Conservation (phyloP, 1,284 basidiomycete genomes). For the Tilletia caries region DNA sequence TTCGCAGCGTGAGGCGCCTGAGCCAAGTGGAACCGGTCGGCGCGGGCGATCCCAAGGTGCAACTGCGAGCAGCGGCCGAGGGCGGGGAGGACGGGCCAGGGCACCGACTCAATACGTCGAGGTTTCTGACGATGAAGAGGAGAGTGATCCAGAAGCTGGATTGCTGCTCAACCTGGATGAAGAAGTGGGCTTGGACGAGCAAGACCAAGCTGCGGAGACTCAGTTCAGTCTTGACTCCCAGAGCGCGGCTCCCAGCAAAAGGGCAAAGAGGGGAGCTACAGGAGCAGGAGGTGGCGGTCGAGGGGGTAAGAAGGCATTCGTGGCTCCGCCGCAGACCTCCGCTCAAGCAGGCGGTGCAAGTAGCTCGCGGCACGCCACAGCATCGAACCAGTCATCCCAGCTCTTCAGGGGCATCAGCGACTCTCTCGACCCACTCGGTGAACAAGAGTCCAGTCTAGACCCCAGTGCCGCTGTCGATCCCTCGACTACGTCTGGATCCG, state of each 20-base stretch:
- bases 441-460: not conserved
- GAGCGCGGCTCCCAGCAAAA: not conserved
- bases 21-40: not conserved
- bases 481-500: not conserved
- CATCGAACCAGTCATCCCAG: not conserved
- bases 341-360: not conserved
- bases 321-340: not conserved
- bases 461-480: not conserved
- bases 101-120: slow-evolving; percentile 5
- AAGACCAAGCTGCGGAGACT: not conserved
- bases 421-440: not conserved
- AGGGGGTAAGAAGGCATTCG: too few relatives aligned
- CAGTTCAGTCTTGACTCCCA: slow-evolving; percentile 6
- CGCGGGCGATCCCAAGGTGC: not conserved
- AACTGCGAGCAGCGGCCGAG: not conserved
- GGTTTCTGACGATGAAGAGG: slow-evolving; percentile 6
- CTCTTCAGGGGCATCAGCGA: not conserved
- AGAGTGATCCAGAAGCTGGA: slow-evolving; percentile 5
- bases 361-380: not conserved
- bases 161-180: slow-evolving; percentile 10
- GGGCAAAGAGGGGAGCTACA: not conserved
- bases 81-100: not conserved
- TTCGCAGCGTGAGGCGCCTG: not conserved
- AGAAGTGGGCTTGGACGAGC: not conserved
- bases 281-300: too few relatives aligned